Evolutionary conservation across 306 rosid genomes (phyloP), one percentile per base, ranked within the genome.

Genomic region (Vigna angularis): DNA sequence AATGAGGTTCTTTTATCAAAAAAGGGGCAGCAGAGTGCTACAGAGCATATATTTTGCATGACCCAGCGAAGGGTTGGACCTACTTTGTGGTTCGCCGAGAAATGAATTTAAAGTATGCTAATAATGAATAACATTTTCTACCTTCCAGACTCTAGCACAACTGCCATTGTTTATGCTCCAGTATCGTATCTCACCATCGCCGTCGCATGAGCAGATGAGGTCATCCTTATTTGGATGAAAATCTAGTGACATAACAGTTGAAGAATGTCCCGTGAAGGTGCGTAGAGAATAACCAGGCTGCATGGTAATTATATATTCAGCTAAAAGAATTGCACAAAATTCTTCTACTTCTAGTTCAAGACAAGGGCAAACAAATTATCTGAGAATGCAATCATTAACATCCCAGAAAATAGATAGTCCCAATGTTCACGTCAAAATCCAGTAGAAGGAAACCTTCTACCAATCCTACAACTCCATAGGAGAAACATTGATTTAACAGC

Each of bases 171-270:
- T 95, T 49, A 95, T 91, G 75, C 97, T 93, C 99, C 99, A 95
- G 82, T 88, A 95, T 11, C 99, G 90, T 79, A 95, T 93, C 82
- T 95, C 97, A 40, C 99, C 96, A 56, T 95, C 98, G 12, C 94
- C 83, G 18, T 95, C 99, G 79, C 99, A 95, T 28, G 99, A 95
- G 89, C 97, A 88, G 56, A 95, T 81, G 53, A 95, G 93, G 61
- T 95, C 99, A 1, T 95, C 98, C 76, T 91, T 91, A 75, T 86
- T 93, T 34, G 98, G 99, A 78, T 95, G 99, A 88, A 95, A 95
- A 86, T 95, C 99, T 70, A 95, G 86, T 7, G 99, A 95, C 96
- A 85, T 89, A 45, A 93, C 99, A 34, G 93, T 18, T 57, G 89
- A 26, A 8, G 91, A 87, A 84, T 95, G 99, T 77, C 98, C 99